phyloP scores from a whole-genome alignment of 2,329 filamentous ascomycete species.

The Sarocladium brachiariae region DNA sequence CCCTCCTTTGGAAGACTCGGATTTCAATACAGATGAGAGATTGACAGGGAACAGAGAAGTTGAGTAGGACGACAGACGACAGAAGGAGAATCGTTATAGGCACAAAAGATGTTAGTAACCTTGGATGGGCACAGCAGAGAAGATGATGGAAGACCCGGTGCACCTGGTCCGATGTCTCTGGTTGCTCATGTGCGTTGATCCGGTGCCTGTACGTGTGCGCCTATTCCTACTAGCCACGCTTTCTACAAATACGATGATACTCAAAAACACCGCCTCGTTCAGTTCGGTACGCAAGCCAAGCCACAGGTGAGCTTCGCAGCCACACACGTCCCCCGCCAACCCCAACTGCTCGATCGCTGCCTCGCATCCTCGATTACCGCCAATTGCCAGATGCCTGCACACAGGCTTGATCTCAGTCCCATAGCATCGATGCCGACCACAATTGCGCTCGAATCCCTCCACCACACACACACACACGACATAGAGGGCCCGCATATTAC shows the following conservation, averaged over 20 bases:
- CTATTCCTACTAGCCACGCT: neutral
- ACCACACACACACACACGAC: neutral
- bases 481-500: neutral
- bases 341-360: constrained; percentile 4
- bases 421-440: neutral
- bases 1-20: neutral
- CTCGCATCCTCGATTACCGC: constrained; percentile 2
- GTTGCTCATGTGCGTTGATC: constrained; percentile 6
- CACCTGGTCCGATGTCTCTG: constrained; percentile 7
- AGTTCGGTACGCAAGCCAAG: neutral
- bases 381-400: neutral
- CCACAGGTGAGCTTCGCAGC: neutral
- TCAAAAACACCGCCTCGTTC: neutral
- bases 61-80: neutral
- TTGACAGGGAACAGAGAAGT: neutral
- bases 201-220: neutral
- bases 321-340: neutral
- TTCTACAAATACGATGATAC: neutral
- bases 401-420: constrained; percentile 3
- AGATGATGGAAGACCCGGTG: constrained; percentile 1
- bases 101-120: neutral
- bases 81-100: neutral
- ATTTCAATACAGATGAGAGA: neutral
- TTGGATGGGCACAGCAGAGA: neutral
- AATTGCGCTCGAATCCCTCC: too few relatives aligned